phyloP scores from a whole-genome alignment of 1,284 basidiomycete species.

The Singerocomus rubriflavus region DNA sequence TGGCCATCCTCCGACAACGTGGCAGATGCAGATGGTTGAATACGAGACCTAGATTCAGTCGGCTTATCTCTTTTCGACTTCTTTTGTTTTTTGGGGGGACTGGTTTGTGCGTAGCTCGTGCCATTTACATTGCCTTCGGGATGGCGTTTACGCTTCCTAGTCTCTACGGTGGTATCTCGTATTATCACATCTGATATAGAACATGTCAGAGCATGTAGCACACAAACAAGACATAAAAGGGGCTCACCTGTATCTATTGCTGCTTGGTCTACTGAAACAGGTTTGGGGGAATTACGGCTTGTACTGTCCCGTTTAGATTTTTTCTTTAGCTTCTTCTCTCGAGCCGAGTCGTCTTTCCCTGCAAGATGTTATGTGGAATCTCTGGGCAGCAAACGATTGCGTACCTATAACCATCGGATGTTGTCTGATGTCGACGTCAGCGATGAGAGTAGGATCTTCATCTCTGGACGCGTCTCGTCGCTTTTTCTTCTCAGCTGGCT shows the following conservation, averaged over 20 bases:
- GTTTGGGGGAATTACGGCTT: neutral
- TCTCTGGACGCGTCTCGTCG: constrained; percentile 4
- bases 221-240: neutral
- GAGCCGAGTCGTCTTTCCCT: neutral
- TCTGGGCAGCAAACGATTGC: neutral
- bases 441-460: neutral
- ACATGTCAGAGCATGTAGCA: neutral
- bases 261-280: neutral
- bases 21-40: constrained; percentile 20
- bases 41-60: constrained; percentile 5
- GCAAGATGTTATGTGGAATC: neutral
- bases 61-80: constrained; percentile 30
- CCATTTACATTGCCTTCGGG: constrained; percentile 6
- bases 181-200: neutral
- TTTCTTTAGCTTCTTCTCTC: constrained; percentile 15
- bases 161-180: constrained; percentile 15
- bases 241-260: constrained; percentile 9
- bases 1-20: constrained; percentile 17
- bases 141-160: constrained; percentile 31
- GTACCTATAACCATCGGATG: constrained; percentile 5
- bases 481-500: constrained; percentile 22
- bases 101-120: constrained; percentile 3
- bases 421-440: neutral
- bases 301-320: neutral
- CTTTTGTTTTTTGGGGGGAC: constrained; percentile 29